Evolutionary conservation across 805 yeast genomes (phyloP).

Genomic region (Nakazawaea siamensis): DNA sequence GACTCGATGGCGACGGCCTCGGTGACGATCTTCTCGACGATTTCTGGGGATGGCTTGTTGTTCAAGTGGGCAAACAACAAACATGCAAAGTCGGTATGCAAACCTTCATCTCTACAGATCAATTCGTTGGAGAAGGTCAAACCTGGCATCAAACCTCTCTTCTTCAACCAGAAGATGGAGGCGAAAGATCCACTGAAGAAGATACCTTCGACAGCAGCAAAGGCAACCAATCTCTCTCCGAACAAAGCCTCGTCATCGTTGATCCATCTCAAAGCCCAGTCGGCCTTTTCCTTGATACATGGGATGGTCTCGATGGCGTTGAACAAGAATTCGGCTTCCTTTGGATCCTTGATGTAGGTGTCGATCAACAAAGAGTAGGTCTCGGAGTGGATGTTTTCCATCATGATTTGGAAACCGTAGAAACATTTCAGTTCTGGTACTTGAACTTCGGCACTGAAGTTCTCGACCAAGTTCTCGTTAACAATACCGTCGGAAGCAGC

Average conservation of each 20-base stretch:
- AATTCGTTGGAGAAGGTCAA: slow-evolving; percentile 95
- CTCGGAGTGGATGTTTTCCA: slow-evolving; percentile 98
- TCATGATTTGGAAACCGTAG: slow-evolving; percentile 99
- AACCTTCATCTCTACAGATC: slow-evolving; percentile 97
- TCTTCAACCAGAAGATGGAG: slow-evolving; percentile 97
- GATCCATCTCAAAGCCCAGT: slow-evolving; percentile 99
- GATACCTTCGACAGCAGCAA: slow-evolving; percentile 98
- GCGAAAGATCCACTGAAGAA: slow-evolving; percentile 98
- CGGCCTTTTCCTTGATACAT: slow-evolving; percentile 93
- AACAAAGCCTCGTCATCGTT: slow-evolving; percentile 79
- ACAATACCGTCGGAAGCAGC: slow-evolving; percentile 99
- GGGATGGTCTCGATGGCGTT: slow-evolving; percentile 96
- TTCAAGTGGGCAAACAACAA: slow-evolving; percentile 86
- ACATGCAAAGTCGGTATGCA: slow-evolving; percentile 98
- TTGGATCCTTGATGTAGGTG: slow-evolving; percentile 92
- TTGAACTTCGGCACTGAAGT: slow-evolving; percentile 95
- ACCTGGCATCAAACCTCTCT: slow-evolving; percentile 99
- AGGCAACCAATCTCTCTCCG: slow-evolving; percentile 94
- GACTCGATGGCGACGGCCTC: slow-evolving; percentile 95
- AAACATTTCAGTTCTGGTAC: slow-evolving; percentile 97
- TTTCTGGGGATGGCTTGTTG: slow-evolving; percentile 74
- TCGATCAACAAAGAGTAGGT: slow-evolving; percentile 93
- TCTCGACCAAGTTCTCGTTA: slow-evolving; percentile 94
- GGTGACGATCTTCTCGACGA: slow-evolving; percentile 79
- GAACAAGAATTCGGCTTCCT: slow-evolving; percentile 83